Conservation (phyloP, 1,284 basidiomycete genomes). For the Cutaneotrichosporon daszewskae region DNA sequence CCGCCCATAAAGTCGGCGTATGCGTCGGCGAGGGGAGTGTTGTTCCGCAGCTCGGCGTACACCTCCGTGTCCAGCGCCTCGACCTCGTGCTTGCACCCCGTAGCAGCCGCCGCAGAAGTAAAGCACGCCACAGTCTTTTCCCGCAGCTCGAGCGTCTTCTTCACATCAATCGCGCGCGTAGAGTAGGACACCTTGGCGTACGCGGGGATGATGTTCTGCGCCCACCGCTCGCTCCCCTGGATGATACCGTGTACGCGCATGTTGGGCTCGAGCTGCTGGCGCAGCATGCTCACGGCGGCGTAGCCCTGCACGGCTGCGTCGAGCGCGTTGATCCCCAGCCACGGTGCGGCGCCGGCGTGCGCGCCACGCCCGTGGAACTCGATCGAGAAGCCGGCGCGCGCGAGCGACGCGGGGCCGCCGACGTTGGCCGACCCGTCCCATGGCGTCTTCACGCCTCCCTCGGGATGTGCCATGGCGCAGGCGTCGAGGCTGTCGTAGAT, state of each 20-base stretch:
- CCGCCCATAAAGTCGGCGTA: slow-evolving; percentile 26
- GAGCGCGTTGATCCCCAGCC: slow-evolving; percentile 52
- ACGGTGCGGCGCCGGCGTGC: slow-evolving; percentile 30
- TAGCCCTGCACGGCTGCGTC: slow-evolving; percentile 50
- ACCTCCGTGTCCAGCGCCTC: slow-evolving; percentile 19
- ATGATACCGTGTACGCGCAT: slow-evolving; percentile 48
- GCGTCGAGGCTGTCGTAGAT: slow-evolving; percentile 56
- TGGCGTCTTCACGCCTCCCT: slow-evolving; percentile 12
- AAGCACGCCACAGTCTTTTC: slow-evolving; percentile 25
- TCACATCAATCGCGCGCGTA: slow-evolving; percentile 35
- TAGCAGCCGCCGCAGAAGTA: slow-evolving; percentile 21
- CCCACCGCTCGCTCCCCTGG: slow-evolving; percentile 40
- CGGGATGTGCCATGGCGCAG: slow-evolving; percentile 28
- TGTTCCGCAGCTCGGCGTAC: slow-evolving; percentile 31
- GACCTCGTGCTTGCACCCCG: slow-evolving; percentile 22
- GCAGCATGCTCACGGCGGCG: slow-evolving; percentile 46
- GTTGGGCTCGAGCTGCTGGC: slow-evolving; percentile 46
- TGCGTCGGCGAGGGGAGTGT: slow-evolving; percentile 16
- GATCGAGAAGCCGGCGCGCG: slow-evolving; percentile 24
- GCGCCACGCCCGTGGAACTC: slow-evolving; percentile 28
- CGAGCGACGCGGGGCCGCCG: slow-evolving; percentile 23
- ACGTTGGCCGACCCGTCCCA: slow-evolving; percentile 17
- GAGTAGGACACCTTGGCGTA: slow-evolving; percentile 34
- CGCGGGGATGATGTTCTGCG: slow-evolving; percentile 39
- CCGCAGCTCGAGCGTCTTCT: slow-evolving; percentile 20